Conservation (phyloP, 2,329 filamentous ascomycete genomes). For the Verruconis gallopava region DNA sequence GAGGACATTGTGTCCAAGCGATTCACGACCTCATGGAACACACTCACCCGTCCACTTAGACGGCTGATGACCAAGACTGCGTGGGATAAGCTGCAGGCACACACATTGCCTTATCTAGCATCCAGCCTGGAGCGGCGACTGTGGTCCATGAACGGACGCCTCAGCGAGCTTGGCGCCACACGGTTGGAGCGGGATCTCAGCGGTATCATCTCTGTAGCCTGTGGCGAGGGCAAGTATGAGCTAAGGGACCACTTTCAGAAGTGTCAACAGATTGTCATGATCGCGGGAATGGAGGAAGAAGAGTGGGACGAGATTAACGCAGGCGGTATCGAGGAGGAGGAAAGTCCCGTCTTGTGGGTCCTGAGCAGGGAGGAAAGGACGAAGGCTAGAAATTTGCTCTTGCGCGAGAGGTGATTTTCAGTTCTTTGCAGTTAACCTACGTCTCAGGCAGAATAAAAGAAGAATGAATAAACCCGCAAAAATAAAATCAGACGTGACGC, state of each 20-base stretch:
- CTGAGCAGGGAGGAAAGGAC: constrained; percentile 60
- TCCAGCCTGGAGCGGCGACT: constrained; percentile 77
- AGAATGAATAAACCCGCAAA: no score
- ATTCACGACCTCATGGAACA: constrained; percentile 78
- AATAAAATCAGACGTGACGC: no score
- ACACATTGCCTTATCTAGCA: constrained; percentile 62
- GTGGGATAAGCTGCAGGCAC: constrained; percentile 61
- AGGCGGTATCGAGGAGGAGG: constrained; percentile 30
- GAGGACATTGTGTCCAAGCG: constrained; percentile 52
- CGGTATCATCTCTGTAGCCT: constrained; percentile 56
- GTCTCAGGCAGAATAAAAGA: no score
- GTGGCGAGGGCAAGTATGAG: constrained; percentile 57
- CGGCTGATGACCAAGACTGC: constrained; percentile 70
- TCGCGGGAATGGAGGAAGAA: constrained; percentile 90
- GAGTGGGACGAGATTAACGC: constrained; percentile 70
- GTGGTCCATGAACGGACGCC: constrained; percentile 63
- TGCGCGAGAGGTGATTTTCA: no score
- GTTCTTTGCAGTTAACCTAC: no score
- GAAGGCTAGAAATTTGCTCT: constrained; percentile 56
- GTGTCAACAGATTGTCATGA: constrained; percentile 67
- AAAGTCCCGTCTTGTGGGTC: constrained; percentile 59
- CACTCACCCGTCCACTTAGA: constrained; percentile 70
- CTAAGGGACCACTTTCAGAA: constrained; percentile 65
- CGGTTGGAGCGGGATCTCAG: constrained; percentile 74
- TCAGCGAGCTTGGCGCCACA: constrained; percentile 71